These are phyloP conservation scores for Chytriomyces hyalinus DNA, from an alignment of 192 early-diverging fungal genomes.

Conservation along the genomic window DNA sequence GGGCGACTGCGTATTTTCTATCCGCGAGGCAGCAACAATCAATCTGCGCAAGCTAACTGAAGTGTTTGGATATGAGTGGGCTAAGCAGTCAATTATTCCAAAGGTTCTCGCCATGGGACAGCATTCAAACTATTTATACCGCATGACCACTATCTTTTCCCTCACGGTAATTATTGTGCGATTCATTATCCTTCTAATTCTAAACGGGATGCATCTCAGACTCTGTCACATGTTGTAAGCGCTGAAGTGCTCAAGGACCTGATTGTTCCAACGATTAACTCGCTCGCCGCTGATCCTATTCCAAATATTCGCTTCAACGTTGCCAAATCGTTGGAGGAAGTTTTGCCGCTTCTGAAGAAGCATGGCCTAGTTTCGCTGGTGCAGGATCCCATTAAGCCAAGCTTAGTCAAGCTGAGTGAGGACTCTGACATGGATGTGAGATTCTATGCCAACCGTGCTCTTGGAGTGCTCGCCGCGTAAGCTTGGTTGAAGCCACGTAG, in stretches of 20 bases:
- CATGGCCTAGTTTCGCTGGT: conserved; percentile 67
- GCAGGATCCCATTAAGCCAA: conserved; percentile 76
- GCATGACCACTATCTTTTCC: conserved; percentile 98
- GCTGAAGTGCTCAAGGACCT: conserved; percentile 86
- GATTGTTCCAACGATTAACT: conserved; percentile 86
- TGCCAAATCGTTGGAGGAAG: conserved; percentile 87
- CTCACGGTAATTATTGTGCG: conserved; percentile 69
- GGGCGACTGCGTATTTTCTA: conserved; percentile 94
- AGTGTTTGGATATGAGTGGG: conserved; percentile 99
- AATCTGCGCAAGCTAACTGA: conserved; percentile 96
- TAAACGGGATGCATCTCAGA: conserved; percentile 51
- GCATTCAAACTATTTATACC: conserved; percentile 94
- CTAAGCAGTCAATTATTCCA: conserved; percentile 90
- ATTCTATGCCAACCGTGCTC: conserved; percentile 85
- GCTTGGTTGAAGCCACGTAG: too few species aligned
- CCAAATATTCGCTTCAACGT: conserved; percentile 99
- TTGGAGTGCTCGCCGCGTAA: conserved; percentile 23
- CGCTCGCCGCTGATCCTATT: conserved; percentile 88
- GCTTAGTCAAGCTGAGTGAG: conserved; percentile 80
- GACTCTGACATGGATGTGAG: conserved; percentile 94
- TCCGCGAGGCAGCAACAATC: conserved; percentile 94
- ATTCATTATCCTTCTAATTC: not conserved
- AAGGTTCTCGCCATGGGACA: conserved; percentile 88
- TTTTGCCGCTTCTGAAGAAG: conserved; percentile 79
- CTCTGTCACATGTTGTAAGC: conserved; percentile 85